A percentile compares a stretch with the other conserved stretches of the same genome.
Evolutionary conservation across 352 stramenopile species (phyloP).

Genomic region (Pythium graminicola): DNA sequence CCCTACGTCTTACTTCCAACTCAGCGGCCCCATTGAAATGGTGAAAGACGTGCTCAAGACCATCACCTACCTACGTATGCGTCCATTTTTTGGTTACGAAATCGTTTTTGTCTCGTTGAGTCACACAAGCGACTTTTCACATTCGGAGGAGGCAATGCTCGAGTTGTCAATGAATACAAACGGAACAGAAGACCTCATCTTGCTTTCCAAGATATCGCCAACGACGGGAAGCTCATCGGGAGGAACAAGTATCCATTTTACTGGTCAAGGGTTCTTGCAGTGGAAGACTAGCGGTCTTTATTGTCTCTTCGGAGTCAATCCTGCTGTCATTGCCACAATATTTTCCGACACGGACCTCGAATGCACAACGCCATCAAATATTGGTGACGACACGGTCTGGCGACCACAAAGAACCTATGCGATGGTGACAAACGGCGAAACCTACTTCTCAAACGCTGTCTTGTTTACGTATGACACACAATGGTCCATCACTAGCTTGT

Average conservation of each 20-base stretch:
- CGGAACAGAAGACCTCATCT: slow-evolving; percentile 18
- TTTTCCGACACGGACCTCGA: slow-evolving; percentile 33
- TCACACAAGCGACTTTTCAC: slow-evolving; percentile 32
- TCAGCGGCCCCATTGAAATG: slow-evolving; percentile 32
- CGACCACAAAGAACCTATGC: slow-evolving; percentile 30
- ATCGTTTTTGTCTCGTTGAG: slow-evolving; percentile 52
- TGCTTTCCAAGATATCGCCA: slow-evolving; percentile 22
- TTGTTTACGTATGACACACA: slow-evolving; percentile 38
- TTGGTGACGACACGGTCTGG: slow-evolving; percentile 12
- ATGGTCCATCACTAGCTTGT: slow-evolving; percentile 29
- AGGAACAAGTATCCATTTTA: slow-evolving; percentile 36
- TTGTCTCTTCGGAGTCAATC: slow-evolving; percentile 52
- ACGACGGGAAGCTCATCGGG: slow-evolving; percentile 26
- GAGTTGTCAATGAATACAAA: slow-evolving; percentile 35
- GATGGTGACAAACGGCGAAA: slow-evolving; percentile 46
- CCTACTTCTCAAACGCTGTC: slow-evolving; percentile 57
- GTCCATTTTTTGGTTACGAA: slow-evolving; percentile 55
- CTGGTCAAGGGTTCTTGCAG: slow-evolving; percentile 35
- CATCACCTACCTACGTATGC: slow-evolving; percentile 37
- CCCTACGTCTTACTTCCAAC: slow-evolving; percentile 25
- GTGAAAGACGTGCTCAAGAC: slow-evolving; percentile 36
- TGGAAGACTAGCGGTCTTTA: slow-evolving; percentile 24
- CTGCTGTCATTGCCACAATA: slow-evolving; percentile 25
- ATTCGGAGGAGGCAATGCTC: slow-evolving; percentile 37
- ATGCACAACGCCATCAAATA: slow-evolving; percentile 36